phyloP scores from a whole-genome alignment of 176 grass and related monocot genomes.

The Carex pumila region DNA sequence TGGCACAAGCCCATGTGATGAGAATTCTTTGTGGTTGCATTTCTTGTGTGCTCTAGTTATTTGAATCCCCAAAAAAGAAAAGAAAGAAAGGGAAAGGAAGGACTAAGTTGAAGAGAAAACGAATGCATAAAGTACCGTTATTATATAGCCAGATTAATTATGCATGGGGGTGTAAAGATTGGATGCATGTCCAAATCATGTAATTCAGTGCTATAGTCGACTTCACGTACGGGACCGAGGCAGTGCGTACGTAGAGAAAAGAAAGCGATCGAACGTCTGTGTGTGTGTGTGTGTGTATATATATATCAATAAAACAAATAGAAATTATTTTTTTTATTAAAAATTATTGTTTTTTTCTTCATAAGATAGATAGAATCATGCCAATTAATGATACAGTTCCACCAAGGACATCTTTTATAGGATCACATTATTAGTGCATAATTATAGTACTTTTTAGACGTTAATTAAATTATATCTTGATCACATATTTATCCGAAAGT shows the following conservation, averaged over 20 bases:
- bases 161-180: neutral
- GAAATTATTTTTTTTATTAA: no score
- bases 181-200: slow-evolving; percentile 6
- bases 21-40: slow-evolving; percentile 1
- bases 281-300: no score
- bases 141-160: neutral
- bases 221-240: slow-evolving; percentile 3
- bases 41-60: neutral
- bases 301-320: no score
- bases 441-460: no score
- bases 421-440: no score
- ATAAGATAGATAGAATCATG: no score
- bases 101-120: neutral
- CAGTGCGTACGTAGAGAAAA: neutral
- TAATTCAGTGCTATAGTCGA: slow-evolving; percentile 2
- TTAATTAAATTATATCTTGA: no score
- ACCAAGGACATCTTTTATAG: no score
- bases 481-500: no score
- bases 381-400: neutral
- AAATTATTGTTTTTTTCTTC: no score
- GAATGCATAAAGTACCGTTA: neutral
- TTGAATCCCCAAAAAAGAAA: neutral
- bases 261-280: neutral
- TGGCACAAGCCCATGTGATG: slow-evolving; percentile 19
- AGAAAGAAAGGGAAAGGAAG: neutral